A percentile compares a stretch with the other conserved stretches of the same genome.
Evolutionary conservation across 192 early-diverging fungal genomes (phyloP).

Genomic region (Entomortierella lignicola): DNA sequence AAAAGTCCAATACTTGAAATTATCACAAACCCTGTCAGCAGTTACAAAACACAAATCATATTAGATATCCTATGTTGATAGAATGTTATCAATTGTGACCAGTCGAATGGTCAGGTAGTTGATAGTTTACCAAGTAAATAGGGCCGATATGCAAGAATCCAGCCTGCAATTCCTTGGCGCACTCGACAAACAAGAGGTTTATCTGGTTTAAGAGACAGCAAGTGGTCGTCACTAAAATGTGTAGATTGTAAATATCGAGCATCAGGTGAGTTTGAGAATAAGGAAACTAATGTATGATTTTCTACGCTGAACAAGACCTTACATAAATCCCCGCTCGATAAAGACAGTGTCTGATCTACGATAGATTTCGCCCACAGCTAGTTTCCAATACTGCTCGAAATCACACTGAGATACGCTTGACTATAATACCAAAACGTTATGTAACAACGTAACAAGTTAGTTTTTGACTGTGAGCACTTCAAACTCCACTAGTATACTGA

Average conservation of each 20-base stretch:
- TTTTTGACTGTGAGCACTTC: neutral
- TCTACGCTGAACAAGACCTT: neutral
- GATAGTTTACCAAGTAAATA: neutral
- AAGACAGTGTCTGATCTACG: slow-evolving; percentile 9
- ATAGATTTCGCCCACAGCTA: slow-evolving; percentile 32
- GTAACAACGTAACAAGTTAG: neutral
- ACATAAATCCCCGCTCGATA: slow-evolving; percentile 7
- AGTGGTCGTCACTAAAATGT: neutral
- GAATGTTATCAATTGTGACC: too few species aligned
- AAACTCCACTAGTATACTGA: neutral
- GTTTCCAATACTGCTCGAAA: slow-evolving; percentile 47
- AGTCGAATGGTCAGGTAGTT: too few species aligned
- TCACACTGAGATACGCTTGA: slow-evolving; percentile 30
- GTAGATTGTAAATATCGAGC: too few species aligned
- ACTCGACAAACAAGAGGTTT: slow-evolving; percentile 8
- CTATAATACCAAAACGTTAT: slow-evolving; percentile 8
- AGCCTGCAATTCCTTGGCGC: slow-evolving; percentile 17
- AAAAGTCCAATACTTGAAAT: neutral
- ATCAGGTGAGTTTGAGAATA: too few species aligned
- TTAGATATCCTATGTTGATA: too few species aligned
- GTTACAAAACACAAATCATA: too few species aligned
- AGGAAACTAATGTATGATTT: too few species aligned
- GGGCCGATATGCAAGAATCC: slow-evolving; percentile 1
- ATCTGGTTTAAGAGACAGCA: slow-evolving; percentile 17
- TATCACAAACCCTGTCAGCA: neutral